Base-by-base conservation (phyloP, 139 green algal genomes). In the Chlorella sp. region DNA sequence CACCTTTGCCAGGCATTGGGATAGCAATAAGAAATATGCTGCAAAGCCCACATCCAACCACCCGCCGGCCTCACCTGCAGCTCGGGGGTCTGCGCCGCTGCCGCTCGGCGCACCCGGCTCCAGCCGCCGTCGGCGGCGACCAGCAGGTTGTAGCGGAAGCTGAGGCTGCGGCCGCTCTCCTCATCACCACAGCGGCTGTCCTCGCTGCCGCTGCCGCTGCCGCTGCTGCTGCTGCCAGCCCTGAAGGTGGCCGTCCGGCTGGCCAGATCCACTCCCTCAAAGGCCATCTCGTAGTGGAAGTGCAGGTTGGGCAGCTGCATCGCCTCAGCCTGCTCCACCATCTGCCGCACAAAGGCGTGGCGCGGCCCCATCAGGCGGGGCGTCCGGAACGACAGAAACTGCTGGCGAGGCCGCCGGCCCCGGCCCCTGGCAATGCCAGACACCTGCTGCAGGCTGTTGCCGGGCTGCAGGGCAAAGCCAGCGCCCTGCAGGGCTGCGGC, bases 91-190 rank as follows among this genome's bases (percentile, higher is more conserved):
- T 83, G 78, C 41, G 30, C 22, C 19, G 36, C 60, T 13, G 78
- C 78, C 16, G 78, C 78, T 1, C 78, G 78, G 16, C 78, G 78
- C 78, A 83, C 62, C 16, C 62, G 78, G 43, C 60, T 75, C 41
- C 41, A 74, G 22, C 34, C 65, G 30, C 78, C 78, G 19, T 83
- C 78, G 16, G 78, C 78, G 0, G 41, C 78, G 13, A 83, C 78
- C 16, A 83, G 78, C 60, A 83, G 43, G 78, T 74, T 43, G 62
- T 75, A 83, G 4, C 1, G 7, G 56, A 26, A 62, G 40, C 38
- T 73, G 76, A 41, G 22, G 75, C 48, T 38, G 20, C 51, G 38
- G 73, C 73, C 46, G 19, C 40, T 32, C 14, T 19, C 26, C 14
- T 19, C 26, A 20, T 65, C 44, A 1, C 51, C 51, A 16, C 51